Percentiles rank a stretch among this genome's conserved stretches.
Conservation (phyloP, 768 basidiomycete species). For the Mycena polygramma region DNA sequence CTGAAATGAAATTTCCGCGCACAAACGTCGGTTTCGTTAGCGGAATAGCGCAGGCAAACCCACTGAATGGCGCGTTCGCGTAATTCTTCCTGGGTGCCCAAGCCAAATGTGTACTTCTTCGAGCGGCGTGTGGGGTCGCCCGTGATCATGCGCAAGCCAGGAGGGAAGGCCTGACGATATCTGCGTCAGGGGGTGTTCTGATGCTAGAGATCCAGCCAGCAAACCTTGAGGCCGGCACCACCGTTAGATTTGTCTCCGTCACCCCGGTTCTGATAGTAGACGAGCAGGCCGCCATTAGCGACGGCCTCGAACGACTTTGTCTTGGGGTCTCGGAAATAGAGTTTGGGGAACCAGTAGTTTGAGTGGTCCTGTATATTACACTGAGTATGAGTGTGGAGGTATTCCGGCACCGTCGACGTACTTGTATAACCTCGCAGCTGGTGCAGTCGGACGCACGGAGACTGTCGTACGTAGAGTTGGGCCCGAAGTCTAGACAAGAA, state of each 20-base stretch:
- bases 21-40: neutral
- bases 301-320: slow-evolving; percentile 53
- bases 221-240: too few species aligned
- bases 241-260: slow-evolving; percentile 52
- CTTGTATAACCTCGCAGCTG: too few species aligned
- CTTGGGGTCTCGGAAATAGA: slow-evolving; percentile 56
- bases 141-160: slow-evolving; percentile 39
- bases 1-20: too few species aligned
- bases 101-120: slow-evolving; percentile 74
- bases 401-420: too few species aligned
- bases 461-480: too few species aligned
- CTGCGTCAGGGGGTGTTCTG: slow-evolving; percentile 43
- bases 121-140: slow-evolving; percentile 72
- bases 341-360: slow-evolving; percentile 49
- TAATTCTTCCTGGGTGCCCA: slow-evolving; percentile 55
- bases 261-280: slow-evolving; percentile 60
- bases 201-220: neutral
- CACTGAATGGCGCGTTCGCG: slow-evolving; percentile 55
- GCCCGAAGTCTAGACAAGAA: too few species aligned
- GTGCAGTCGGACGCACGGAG: too few species aligned
- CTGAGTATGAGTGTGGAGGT: too few species aligned
- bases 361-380: too few species aligned
- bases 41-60: slow-evolving; percentile 55
- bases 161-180: slow-evolving; percentile 51
- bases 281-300: slow-evolving; percentile 52